Conservation (phyloP, 805 yeast genomes). For the Suhomyces emberorum region DNA sequence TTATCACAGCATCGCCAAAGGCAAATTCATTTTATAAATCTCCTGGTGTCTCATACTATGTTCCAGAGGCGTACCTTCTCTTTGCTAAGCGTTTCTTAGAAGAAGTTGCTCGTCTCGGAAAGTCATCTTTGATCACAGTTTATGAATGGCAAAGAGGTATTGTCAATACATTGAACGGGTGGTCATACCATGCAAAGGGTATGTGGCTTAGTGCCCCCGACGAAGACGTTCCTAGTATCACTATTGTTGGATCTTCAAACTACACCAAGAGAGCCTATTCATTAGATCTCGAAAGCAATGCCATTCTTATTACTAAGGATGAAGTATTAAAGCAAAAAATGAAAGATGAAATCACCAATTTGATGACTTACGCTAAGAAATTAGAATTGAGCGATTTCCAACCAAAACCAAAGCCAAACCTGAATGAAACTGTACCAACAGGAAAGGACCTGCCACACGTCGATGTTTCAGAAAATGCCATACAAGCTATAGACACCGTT, state of each 20-base stretch:
- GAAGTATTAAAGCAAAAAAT: constrained; percentile 52
- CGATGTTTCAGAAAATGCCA: constrained; percentile 2
- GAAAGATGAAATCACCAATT: constrained; percentile 60
- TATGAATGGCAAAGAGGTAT: constrained; percentile 87
- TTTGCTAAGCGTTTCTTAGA: constrained; percentile 67
- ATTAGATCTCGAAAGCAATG: constrained; percentile 86
- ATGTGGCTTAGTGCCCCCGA: constrained; percentile 71
- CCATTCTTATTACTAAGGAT: constrained; percentile 71
- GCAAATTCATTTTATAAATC: constrained; percentile 93
- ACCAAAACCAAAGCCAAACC: constrained; percentile 18
- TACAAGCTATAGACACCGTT: constrained; percentile 3
- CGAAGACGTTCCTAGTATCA: constrained; percentile 60
- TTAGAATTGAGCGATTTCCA: constrained; percentile 60
- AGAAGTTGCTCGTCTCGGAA: constrained; percentile 42
- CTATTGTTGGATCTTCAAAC: constrained; percentile 89
- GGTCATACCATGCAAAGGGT: constrained; percentile 99
- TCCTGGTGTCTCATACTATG: constrained; percentile 70
- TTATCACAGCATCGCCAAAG: constrained; percentile 88
- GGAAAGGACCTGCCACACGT: constrained; percentile 1
- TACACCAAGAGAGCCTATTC: constrained; percentile 88
- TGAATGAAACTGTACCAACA: neutral
- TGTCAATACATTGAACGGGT: constrained; percentile 77
- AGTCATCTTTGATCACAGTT: constrained; percentile 48
- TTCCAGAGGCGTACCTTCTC: constrained; percentile 85
- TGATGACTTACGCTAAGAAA: constrained; percentile 49